A percentile compares a stretch with the other conserved stretches of the same genome.
These are phyloP conservation scores for Talaromyces proteolyticus DNA, from an alignment of 495 filamentous ascomycete genomes.

Conservation along the genomic window DNA sequence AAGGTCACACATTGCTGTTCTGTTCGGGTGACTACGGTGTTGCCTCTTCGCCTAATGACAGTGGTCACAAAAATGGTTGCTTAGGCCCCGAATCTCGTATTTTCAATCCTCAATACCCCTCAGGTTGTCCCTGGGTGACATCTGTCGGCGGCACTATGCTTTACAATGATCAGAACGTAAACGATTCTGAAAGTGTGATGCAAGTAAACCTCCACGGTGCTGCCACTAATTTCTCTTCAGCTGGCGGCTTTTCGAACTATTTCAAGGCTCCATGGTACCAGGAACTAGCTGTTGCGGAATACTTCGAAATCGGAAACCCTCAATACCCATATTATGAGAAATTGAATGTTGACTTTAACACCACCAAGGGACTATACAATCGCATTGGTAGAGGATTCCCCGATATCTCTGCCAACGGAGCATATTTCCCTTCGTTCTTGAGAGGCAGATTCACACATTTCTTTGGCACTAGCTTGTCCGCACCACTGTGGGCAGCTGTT, in stretches of 20 bases:
- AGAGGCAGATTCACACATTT: conserved; percentile 3
- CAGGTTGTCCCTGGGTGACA: conserved; percentile 39
- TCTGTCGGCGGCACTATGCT: conserved; percentile 35
- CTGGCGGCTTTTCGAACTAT: conserved; percentile 45
- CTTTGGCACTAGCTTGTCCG: conserved; percentile 8
- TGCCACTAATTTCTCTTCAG: conserved; percentile 30
- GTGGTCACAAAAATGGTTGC: conserved; percentile 6
- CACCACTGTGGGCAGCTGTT: conserved; percentile 4
- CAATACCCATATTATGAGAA: conserved; percentile 19
- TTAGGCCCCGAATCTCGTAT: conserved; percentile 14
- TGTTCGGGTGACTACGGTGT: conserved; percentile 39
- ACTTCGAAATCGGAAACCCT: conserved; percentile 39
- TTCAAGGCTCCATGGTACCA: conserved; percentile 28
- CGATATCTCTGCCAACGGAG: conserved; percentile 23
- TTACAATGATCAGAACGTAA: conserved; percentile 20
- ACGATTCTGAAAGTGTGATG: conserved; percentile 28
- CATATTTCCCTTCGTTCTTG: conserved; percentile 3
- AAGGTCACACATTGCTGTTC: conserved; percentile 31
- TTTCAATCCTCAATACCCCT: conserved; percentile 31
- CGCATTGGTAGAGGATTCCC: conserved; percentile 25
- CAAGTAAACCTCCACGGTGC: conserved; percentile 11
- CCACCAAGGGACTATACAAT: conserved; percentile 19
- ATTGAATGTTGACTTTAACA: conserved; percentile 17
- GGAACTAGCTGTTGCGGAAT: conserved; percentile 14
- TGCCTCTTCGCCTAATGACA: conserved; percentile 22